phyloP scores from a whole-genome alignment of 2,329 filamentous ascomycete species.

The Mycosphaerella arachidis region DNA sequence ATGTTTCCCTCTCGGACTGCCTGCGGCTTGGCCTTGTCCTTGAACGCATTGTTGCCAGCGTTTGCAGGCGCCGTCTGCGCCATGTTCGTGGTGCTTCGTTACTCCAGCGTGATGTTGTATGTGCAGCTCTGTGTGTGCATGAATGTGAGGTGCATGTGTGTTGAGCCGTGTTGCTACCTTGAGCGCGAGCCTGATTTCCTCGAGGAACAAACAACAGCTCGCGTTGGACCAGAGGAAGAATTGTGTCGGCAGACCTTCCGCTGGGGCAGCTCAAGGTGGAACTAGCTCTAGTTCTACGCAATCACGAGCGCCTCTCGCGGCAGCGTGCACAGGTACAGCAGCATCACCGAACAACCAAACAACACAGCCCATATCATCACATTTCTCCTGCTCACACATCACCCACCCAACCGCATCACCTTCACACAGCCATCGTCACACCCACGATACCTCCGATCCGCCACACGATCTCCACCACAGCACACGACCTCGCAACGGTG shows the following conservation, averaged over 20 bases:
- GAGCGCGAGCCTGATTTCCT: neutral
- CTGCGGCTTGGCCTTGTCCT: slow-evolving; percentile 96
- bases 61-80: slow-evolving; percentile 42
- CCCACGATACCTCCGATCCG: neutral
- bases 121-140: neutral
- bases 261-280: neutral
- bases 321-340: neutral
- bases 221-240: neutral
- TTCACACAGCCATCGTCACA: neutral
- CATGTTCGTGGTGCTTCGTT: slow-evolving; percentile 21
- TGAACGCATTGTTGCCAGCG: slow-evolving; percentile 62
- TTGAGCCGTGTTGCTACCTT: neutral
- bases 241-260: neutral
- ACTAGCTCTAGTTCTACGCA: too few species aligned
- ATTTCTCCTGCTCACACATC: slow-evolving; percentile 3
- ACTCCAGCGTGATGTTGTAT: neutral
- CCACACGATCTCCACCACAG: slow-evolving; percentile 21
- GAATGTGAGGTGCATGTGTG: neutral
- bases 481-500: slow-evolving; percentile 5
- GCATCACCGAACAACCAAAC: neutral
- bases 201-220: neutral
- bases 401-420: neutral
- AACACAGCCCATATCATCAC: slow-evolving; percentile 3
- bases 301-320: neutral
- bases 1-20: slow-evolving; percentile 96